A percentile compares a stretch with the other conserved stretches of the same genome.
These are phyloP conservation scores for Eucalyptus erythrocorys DNA, from an alignment of 345 rosid genomes.

Conservation along the genomic window DNA sequence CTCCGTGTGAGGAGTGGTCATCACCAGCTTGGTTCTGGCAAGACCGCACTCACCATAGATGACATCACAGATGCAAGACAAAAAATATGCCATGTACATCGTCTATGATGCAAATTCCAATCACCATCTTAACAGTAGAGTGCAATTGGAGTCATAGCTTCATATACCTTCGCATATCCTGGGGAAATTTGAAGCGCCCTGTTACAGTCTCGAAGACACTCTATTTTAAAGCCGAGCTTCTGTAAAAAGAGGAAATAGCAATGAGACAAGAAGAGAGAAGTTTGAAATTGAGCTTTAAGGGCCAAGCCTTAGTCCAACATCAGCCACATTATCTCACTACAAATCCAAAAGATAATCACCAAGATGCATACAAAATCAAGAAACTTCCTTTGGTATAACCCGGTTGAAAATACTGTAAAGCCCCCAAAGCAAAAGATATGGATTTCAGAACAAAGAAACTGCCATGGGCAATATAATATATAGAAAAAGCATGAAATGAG, in stretches of 20 bases:
- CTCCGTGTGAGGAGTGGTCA: neutral
- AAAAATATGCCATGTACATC: neutral
- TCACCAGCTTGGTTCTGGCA: neutral
- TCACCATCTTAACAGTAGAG: neutral
- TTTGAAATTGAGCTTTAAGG: neutral
- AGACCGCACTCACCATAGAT: neutral
- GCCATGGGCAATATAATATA: neutral
- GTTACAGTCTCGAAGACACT: constrained; percentile 63
- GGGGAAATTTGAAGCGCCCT: constrained; percentile 67
- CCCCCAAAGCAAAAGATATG: neutral
- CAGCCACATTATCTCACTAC: neutral
- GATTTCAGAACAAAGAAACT: neutral
- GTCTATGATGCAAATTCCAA: neutral
- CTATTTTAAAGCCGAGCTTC: constrained; percentile 20
- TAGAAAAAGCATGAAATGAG: neutral
- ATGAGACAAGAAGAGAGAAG: neutral
- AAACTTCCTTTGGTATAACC: neutral
- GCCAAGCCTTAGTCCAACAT: neutral
- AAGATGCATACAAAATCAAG: neutral
- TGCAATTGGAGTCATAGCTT: neutral
- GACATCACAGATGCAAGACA: neutral
- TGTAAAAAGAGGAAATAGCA: neutral
- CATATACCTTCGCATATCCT: constrained; percentile 22
- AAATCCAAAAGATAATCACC: neutral
- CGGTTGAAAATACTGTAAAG: neutral